phyloP scores from a whole-genome alignment of 2,329 filamentous ascomycete species.

The Penicillium sp. region DNA sequence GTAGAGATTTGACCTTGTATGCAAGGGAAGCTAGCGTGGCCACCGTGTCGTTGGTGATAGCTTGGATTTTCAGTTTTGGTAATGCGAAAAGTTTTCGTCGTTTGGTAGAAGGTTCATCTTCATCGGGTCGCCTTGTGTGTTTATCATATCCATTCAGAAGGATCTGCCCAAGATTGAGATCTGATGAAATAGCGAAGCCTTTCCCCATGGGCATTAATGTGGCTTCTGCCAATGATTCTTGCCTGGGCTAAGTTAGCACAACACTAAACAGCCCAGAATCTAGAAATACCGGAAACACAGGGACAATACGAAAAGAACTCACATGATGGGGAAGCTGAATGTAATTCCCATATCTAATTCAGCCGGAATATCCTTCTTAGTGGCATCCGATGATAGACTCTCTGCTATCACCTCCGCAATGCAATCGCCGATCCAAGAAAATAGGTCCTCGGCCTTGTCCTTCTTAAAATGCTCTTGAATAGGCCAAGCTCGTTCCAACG shows the following conservation, averaged over 20 bases:
- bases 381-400: slow-evolving; percentile 42
- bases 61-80: slow-evolving; percentile 67
- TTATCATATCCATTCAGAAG: slow-evolving; percentile 54
- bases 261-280: background rate
- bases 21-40: slow-evolving; percentile 75
- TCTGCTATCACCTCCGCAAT: slow-evolving; percentile 70
- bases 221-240: slow-evolving; percentile 54
- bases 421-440: slow-evolving; percentile 76
- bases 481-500: slow-evolving; percentile 53
- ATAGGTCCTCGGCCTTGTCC: slow-evolving; percentile 71
- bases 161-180: slow-evolving; percentile 55
- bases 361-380: slow-evolving; percentile 40
- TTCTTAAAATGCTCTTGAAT: slow-evolving; percentile 56
- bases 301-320: slow-evolving; percentile 19
- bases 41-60: slow-evolving; percentile 79
- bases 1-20: slow-evolving; percentile 63
- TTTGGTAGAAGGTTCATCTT: slow-evolving; percentile 44
- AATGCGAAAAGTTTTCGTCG: slow-evolving; percentile 50
- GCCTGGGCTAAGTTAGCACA: slow-evolving; percentile 34
- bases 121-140: slow-evolving; percentile 44
- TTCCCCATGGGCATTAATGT: slow-evolving; percentile 59
- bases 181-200: slow-evolving; percentile 56
- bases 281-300: background rate
- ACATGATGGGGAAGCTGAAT: slow-evolving; percentile 53
- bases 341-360: slow-evolving; percentile 51